phyloP scores from a whole-genome alignment of 2,329 filamentous ascomycete genomes.

The Beauveria caledonica region DNA sequence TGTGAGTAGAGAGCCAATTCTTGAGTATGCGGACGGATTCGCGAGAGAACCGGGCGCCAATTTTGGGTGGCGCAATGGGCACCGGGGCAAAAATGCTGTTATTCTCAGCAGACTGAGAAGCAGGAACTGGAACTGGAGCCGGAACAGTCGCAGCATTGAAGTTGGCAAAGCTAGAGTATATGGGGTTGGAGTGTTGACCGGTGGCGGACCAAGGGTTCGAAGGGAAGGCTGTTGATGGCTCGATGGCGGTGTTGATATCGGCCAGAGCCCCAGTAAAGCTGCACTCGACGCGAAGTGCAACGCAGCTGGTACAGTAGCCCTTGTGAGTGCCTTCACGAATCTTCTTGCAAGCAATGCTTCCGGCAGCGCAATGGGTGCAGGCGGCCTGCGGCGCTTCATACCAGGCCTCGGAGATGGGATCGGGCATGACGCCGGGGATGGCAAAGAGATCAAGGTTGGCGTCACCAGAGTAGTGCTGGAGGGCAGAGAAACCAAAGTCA shows the following conservation, averaged over 20 bases:
- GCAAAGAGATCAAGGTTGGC: slow-evolving; percentile 25
- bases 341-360: slow-evolving; percentile 51
- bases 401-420: slow-evolving; percentile 12
- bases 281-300: slow-evolving; percentile 50
- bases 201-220: slow-evolving; percentile 38
- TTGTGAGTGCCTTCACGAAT: slow-evolving; percentile 51
- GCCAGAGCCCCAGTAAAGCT: slow-evolving; percentile 40
- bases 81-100: slow-evolving; percentile 18
- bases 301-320: slow-evolving; percentile 55
- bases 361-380: slow-evolving; percentile 43
- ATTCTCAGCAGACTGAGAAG: slow-evolving; percentile 16
- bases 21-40: slow-evolving; percentile 75
- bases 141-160: background rate
- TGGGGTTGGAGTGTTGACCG: slow-evolving; percentile 34
- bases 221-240: slow-evolving; percentile 30
- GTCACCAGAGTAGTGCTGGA: slow-evolving; percentile 46
- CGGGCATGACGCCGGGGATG: slow-evolving; percentile 20
- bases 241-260: slow-evolving; percentile 27
- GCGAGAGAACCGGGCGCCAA: slow-evolving; percentile 68
- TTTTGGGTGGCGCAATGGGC: slow-evolving; percentile 43
- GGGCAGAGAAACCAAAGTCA: slow-evolving; percentile 50
- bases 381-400: slow-evolving; percentile 36
- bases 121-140: slow-evolving; percentile 10
- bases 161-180: background rate
- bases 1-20: slow-evolving; percentile 74